These are phyloP conservation scores for Kwoniella mangroviensis DNA, from an alignment of 768 basidiomycete species.

Conservation along the genomic window DNA sequence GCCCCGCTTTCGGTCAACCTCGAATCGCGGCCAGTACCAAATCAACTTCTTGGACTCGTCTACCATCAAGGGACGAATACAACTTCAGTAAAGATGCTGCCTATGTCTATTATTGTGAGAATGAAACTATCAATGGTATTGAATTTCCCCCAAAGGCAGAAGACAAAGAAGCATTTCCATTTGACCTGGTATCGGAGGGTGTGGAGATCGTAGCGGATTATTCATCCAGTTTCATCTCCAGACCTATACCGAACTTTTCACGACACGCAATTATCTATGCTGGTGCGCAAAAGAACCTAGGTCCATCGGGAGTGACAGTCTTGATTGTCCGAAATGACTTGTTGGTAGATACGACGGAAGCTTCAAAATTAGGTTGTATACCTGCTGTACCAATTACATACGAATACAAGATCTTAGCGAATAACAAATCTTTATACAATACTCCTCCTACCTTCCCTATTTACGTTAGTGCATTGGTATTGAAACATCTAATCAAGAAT, in stretches of 20 bases:
- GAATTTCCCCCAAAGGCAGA: slow-evolving; percentile 70
- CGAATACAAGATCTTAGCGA: slow-evolving; percentile 80
- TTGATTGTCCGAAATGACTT: slow-evolving; percentile 94
- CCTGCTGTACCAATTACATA: slow-evolving; percentile 75
- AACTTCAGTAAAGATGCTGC: slow-evolving; percentile 79
- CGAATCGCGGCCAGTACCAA: slow-evolving; percentile 69
- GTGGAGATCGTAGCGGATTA: slow-evolving; percentile 89
- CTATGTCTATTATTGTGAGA: slow-evolving; percentile 97
- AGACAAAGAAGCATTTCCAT: slow-evolving; percentile 72
- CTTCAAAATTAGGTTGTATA: slow-evolving; percentile 70
- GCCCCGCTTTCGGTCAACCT: slow-evolving; percentile 60
- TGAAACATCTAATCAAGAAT: slow-evolving; percentile 68
- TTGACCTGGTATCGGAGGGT: slow-evolving; percentile 68
- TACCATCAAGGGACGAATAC: slow-evolving; percentile 77
- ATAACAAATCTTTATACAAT: slow-evolving; percentile 80
- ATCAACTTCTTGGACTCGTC: slow-evolving; percentile 68
- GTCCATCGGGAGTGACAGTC: slow-evolving; percentile 89
- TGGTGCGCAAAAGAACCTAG: slow-evolving; percentile 97
- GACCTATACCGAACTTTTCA: slow-evolving; percentile 82
- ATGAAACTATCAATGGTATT: slow-evolving; percentile 96
- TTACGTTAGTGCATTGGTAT: slow-evolving; percentile 85
- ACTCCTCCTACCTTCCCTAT: slow-evolving; percentile 91
- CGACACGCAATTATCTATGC: slow-evolving; percentile 95
- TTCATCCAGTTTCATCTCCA: slow-evolving; percentile 94
- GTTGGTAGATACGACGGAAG: slow-evolving; percentile 83